Evolutionary conservation across 768 basidiomycete genomes (phyloP), one percentile per base, ranked within the genome.

Genomic region (Trametes cinnabarina): DNA sequence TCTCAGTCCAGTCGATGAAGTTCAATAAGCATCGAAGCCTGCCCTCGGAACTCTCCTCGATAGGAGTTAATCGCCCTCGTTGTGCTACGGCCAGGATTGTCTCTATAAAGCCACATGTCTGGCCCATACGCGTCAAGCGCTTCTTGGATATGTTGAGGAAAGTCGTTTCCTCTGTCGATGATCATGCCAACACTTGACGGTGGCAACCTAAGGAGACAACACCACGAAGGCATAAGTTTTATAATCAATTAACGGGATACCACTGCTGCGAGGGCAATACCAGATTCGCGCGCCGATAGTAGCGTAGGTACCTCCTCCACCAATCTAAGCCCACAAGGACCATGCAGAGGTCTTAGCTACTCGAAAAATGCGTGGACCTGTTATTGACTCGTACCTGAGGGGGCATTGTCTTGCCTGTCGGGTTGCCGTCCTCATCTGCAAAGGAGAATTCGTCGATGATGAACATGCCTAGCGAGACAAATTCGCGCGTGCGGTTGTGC

Each of bases 291-390:
- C 86, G 2, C 91, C 94, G 42, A 96, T 79, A 40, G 79, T 75
- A 51, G 90, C 89, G 71, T 90, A 91, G 0, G 88, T 91, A 3
- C 94, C 94, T 1, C 91, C 94, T 0, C 94, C 94, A 23, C 94
- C 94, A 62, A 95, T 93, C 85, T 94, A 37, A n/a, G 28, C 25
- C n/a, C 22, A n/a, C 25, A 30, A 4, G 34, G 8, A 35, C 15
- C 4, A 34, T 14, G n/a, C 37, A 9, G n/a, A 39, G 6, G 4
- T 14, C 22, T 2, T 14, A 17, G 4, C 19, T 46, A 4, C 10
- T 7, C 22, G 11, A 25, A 2, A 4, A 23, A 23, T 44, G 7
- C 17, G 6, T 39, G 37, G 28, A 12, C 32, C 37, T 17, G 48
- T 22, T 20, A 43, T 35, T 42, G 22, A 55, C 78, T 74, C 30